Percentiles rank a stretch among this genome's conserved stretches.
These are phyloP conservation scores for Dothideomycetes sp. DNA, from an alignment of 2,329 filamentous ascomycete species.

Conservation along the genomic window DNA sequence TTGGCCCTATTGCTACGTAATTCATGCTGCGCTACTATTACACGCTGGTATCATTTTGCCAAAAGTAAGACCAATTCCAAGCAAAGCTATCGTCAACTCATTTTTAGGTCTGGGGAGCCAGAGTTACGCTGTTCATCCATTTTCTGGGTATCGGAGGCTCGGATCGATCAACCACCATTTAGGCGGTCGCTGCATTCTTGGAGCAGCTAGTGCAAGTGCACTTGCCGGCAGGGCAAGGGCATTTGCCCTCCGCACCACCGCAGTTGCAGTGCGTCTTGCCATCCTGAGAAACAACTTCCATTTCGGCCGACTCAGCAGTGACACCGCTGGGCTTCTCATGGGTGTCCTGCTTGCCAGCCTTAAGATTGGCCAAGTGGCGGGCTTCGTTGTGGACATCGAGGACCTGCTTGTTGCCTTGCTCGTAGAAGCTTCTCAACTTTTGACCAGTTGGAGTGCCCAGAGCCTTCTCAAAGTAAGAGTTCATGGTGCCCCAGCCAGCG, in stretches of 20 bases:
- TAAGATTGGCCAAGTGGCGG: slow-evolving; percentile 74
- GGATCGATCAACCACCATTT: too few species aligned
- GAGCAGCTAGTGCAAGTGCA: slow-evolving; percentile 37
- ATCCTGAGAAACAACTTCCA: slow-evolving; percentile 41
- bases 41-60: background rate
- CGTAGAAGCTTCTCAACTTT: slow-evolving; percentile 81
- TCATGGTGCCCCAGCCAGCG: slow-evolving; percentile 55
- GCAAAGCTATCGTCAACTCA: background rate
- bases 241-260: slow-evolving; percentile 30
- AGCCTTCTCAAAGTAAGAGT: slow-evolving; percentile 92
- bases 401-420: slow-evolving; percentile 74
- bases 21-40: background rate
- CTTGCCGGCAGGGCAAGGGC: slow-evolving; percentile 35
- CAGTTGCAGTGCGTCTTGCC: slow-evolving; percentile 41
- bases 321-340: slow-evolving; percentile 15
- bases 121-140: too few species aligned
- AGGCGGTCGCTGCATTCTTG: too few species aligned
- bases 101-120: too few species aligned
- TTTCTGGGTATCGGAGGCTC: too few species aligned
- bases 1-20: background rate
- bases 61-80: background rate
- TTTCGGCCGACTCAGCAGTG: slow-evolving; percentile 20
- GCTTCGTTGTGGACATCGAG: slow-evolving; percentile 91
- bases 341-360: slow-evolving; percentile 51
- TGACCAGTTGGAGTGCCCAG: slow-evolving; percentile 76